A percentile compares a stretch with the other conserved stretches of the same genome.
These are phyloP conservation scores for Sodiomyces alkalinus DNA, from an alignment of 2,329 filamentous ascomycete genomes.

Conservation along the genomic window DNA sequence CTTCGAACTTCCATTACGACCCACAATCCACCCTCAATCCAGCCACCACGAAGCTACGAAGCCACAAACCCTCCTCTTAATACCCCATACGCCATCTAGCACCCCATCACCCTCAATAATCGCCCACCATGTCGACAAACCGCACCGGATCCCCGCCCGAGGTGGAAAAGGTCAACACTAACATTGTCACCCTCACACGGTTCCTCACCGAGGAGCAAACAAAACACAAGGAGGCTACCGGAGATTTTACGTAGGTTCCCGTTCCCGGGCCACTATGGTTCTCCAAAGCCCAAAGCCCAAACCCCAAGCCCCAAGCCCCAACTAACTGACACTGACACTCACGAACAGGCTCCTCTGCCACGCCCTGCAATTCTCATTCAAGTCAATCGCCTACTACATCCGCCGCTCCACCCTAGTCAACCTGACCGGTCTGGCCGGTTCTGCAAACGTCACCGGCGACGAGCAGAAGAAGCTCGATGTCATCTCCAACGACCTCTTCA, in stretches of 20 bases:
- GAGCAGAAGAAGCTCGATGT: conserved; percentile 99
- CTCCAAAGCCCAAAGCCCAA: too few relatives aligned
- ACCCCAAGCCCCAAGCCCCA: too few relatives aligned
- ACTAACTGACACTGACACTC: conserved; percentile 6
- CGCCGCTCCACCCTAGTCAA: conserved; percentile 90
- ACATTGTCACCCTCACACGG: conserved; percentile 89
- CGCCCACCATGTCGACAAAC: conserved; percentile 8
- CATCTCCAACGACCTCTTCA: conserved; percentile 96
- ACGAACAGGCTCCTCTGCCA: conserved; percentile 87
- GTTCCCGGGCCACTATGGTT: conserved; percentile 1
- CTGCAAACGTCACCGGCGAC: conserved; percentile 88
- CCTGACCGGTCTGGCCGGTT: conserved; percentile 85
- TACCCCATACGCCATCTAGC: too few relatives aligned
- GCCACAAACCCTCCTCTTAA: too few relatives aligned
- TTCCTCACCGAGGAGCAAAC: conserved; percentile 93
- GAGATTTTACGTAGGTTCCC: conserved; percentile 81
- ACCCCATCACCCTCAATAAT: neutral
- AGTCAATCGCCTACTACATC: conserved; percentile 99
- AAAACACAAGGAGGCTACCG: conserved; percentile 87
- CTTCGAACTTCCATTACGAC: too few relatives aligned
- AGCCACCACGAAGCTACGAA: too few relatives aligned
- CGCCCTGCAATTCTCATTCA: conserved; percentile 98
- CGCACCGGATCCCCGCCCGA: conserved; percentile 26
- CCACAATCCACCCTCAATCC: too few relatives aligned
- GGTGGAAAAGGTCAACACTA: conserved; percentile 77